These are phyloP conservation scores for Staphylotrichum longicolle DNA, from an alignment of 495 filamentous ascomycete species.

Conservation along the genomic window DNA sequence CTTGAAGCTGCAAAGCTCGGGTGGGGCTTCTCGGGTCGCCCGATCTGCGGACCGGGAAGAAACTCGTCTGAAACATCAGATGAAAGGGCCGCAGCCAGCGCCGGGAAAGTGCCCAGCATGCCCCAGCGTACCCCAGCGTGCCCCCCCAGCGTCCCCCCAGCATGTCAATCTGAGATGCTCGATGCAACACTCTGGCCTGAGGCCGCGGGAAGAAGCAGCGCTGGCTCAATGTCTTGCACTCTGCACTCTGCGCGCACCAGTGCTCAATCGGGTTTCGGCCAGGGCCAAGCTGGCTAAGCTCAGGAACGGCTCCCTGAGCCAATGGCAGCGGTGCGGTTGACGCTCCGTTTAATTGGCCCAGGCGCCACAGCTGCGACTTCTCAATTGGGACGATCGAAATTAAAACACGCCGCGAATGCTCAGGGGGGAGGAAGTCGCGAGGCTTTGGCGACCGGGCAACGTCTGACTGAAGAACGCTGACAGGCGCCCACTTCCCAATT, in stretches of 20 bases:
- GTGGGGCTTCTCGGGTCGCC: background rate
- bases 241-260: background rate
- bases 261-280: conserved; percentile 5
- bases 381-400: conserved; percentile 34
- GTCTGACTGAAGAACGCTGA: conserved; percentile 13
- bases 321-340: conserved; percentile 20
- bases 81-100: background rate
- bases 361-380: conserved; percentile 28
- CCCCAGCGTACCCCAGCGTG: too few species aligned
- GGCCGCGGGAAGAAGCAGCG: background rate
- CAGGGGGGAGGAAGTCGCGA: conserved; percentile 18
- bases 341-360: conserved; percentile 24
- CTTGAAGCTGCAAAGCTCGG: too few species aligned
- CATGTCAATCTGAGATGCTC: conserved; percentile 6
- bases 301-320: conserved; percentile 28
- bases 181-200: conserved; percentile 9
- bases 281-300: conserved; percentile 17
- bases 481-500: conserved; percentile 8
- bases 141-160: background rate
- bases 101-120: too few species aligned
- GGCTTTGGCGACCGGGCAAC: conserved; percentile 5
- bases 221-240: too few species aligned
- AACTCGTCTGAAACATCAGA: conserved; percentile 12
- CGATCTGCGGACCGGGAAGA: background rate
- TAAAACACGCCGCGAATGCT: conserved; percentile 29